Evolutionary conservation across 2,329 filamentous ascomycete species (phyloP).

Genomic region (Thyridium curvatum): DNA sequence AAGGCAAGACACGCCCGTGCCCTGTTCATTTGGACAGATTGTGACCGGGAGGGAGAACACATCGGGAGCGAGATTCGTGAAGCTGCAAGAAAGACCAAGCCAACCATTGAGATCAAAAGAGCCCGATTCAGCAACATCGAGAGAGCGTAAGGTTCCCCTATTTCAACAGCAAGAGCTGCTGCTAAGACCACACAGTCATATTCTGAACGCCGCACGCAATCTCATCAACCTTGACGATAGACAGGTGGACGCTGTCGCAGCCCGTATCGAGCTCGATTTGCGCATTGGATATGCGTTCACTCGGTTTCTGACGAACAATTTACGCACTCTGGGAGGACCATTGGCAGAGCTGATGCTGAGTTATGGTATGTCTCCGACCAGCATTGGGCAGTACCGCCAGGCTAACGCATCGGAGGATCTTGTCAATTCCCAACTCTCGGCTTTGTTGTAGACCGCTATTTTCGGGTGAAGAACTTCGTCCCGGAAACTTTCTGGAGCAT

Average conservation of each 20-base stretch:
- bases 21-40: slow-evolving; percentile 97
- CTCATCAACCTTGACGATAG: slow-evolving; percentile 75
- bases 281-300: slow-evolving; percentile 92
- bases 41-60: slow-evolving; percentile 94
- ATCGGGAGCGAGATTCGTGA: slow-evolving; percentile 88
- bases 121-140: slow-evolving; percentile 96
- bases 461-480: slow-evolving; percentile 88
- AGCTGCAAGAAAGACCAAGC: slow-evolving; percentile 70
- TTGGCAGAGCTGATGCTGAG: slow-evolving; percentile 65
- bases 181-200: slow-evolving; percentile 53
- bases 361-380: slow-evolving; percentile 54
- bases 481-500: slow-evolving; percentile 92
- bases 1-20: slow-evolving; percentile 68
- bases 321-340: slow-evolving; percentile 65
- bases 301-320: slow-evolving; percentile 71
- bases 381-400: slow-evolving; percentile 2
- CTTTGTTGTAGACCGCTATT: slow-evolving; percentile 94
- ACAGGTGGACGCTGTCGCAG: slow-evolving; percentile 80
- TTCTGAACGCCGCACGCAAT: slow-evolving; percentile 73
- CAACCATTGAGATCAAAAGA: slow-evolving; percentile 69
- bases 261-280: slow-evolving; percentile 87
- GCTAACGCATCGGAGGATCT: slow-evolving; percentile 50
- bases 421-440: slow-evolving; percentile 96
- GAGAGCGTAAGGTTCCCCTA: slow-evolving; percentile 54
- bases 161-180: background rate